Percentiles rank a stretch among this genome's conserved stretches.
phyloP scores from a whole-genome alignment of 768 basidiomycete genomes.

The Agaricus bisporus region DNA sequence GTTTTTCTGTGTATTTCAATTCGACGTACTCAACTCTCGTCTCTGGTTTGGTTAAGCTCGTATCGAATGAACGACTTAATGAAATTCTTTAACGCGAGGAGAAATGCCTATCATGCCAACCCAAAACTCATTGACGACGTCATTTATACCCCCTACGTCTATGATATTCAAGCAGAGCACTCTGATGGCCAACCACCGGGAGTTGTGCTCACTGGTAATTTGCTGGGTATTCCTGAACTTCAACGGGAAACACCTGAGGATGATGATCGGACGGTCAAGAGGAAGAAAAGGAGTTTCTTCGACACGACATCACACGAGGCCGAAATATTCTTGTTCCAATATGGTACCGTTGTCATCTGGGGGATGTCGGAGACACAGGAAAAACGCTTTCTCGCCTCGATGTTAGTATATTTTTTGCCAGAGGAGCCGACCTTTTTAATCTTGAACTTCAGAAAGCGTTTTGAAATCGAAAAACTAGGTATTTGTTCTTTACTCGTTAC shows the following conservation, averaged over 20 bases:
- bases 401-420: slow-evolving; percentile 47
- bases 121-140: slow-evolving; percentile 87
- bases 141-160: slow-evolving; percentile 89
- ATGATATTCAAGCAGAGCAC: slow-evolving; percentile 44
- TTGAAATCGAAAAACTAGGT: slow-evolving; percentile 87
- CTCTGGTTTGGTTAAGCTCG: slow-evolving; percentile 45
- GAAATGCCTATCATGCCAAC: slow-evolving; percentile 77
- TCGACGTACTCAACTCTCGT: not conserved
- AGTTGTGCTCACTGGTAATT: slow-evolving; percentile 52
- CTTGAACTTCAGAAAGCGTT: slow-evolving; percentile 66
- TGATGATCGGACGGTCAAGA: slow-evolving; percentile 26
- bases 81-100: slow-evolving; percentile 85
- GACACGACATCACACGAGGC: slow-evolving; percentile 61
- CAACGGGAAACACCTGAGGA: slow-evolving; percentile 29
- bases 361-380: slow-evolving; percentile 95
- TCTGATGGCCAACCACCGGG: slow-evolving; percentile 20
- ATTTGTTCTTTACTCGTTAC: not conserved
- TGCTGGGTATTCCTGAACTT: slow-evolving; percentile 75
- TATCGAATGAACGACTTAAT: slow-evolving; percentile 85
- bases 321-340: slow-evolving; percentile 91
- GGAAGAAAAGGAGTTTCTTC: slow-evolving; percentile 57
- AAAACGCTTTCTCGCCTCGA: slow-evolving; percentile 80
- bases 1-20: not conserved
- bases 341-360: slow-evolving; percentile 96
- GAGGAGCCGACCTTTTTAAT: slow-evolving; percentile 10